Conservation (phyloP, 2,329 filamentous ascomycete genomes). For the Cercospora sp. region DNA sequence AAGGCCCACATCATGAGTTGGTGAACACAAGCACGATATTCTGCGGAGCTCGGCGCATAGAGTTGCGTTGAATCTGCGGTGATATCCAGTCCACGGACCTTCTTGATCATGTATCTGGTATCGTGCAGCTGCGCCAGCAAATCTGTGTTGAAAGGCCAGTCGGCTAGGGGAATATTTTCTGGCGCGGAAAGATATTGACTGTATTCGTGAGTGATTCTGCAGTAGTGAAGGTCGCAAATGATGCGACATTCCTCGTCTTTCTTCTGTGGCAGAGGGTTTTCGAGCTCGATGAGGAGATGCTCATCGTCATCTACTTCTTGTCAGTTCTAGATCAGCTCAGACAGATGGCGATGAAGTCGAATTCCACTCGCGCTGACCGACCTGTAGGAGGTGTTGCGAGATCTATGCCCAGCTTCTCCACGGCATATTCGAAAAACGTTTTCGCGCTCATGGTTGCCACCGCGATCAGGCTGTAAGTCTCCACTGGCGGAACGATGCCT, state of each 20-base stretch:
- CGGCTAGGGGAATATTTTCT: neutral
- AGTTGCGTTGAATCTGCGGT: neutral
- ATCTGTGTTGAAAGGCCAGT: slow-evolving; percentile 1
- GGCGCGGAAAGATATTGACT: slow-evolving; percentile 9
- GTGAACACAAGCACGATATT: slow-evolving; percentile 3
- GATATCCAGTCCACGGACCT: neutral
- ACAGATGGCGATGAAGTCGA: neutral
- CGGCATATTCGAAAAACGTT: slow-evolving; percentile 28
- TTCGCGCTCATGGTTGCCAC: slow-evolving; percentile 23
- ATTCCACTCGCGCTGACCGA: neutral
- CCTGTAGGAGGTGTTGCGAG: slow-evolving; percentile 2
- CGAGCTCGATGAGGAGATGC: neutral
- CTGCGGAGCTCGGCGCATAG: slow-evolving; percentile 8
- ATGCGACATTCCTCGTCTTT: neutral
- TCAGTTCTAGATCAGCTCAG: neutral
- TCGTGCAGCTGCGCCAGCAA: slow-evolving; percentile 10
- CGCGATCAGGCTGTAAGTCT: slow-evolving; percentile 21
- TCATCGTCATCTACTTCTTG: neutral
- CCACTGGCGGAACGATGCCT: slow-evolving; percentile 1
- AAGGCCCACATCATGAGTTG: slow-evolving; percentile 10
- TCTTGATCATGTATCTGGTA: slow-evolving; percentile 7
- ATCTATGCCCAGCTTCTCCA: slow-evolving; percentile 20
- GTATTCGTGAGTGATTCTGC: slow-evolving; percentile 7
- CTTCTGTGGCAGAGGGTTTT: neutral
- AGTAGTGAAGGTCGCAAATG: slow-evolving; percentile 5